Base-by-base conservation (phyloP, 257 asterid genomes). In the Galeopsis tetrahit region DNA sequence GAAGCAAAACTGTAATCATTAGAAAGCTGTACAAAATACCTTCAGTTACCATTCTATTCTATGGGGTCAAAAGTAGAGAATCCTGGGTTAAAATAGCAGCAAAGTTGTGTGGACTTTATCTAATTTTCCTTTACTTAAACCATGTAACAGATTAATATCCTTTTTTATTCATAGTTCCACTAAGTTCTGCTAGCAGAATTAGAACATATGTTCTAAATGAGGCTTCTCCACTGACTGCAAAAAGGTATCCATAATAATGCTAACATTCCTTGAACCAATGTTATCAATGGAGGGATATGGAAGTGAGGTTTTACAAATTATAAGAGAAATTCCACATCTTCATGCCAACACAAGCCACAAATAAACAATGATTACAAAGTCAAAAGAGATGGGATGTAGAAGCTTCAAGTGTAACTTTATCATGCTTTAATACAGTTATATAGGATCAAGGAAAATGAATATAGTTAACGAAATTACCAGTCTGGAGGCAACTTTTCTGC, bases 401-500 rank as follows among this genome's bases (percentile, higher is more conserved):
- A 42, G 32, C 64, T 17, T 21, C 35, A 49, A 10, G 56, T 52
- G 51, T 44, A 68, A 71, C 61, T 57, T 71, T 66, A 55, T 43
- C 73, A 72, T 9, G 66, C 73, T 57, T 53, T 40, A 4, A 42
- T 59, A 61, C 32, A 35, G 33, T 28, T 68, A 72, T 33, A 38
- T 3, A 70, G 17, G 72, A 73, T 56, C 60, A 36, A 60, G 28
- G 53, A 66, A 66, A 66, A 46, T 32, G 58, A 69, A 72, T 10
- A 59, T 13, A 70, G 42, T 10, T 28, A 32, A 66, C 40, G 32
- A 66, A 68, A 28, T 85, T 83, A 95, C 99, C 96, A 95, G 88
- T 76, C 98, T 88, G 72, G 83, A 84, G 67, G 96, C 90, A 64
- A 78, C 99, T 85, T 95, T 88, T 88, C 80, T 90, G 83, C 87